Evolutionary conservation across 768 basidiomycete genomes (phyloP).

Genomic region (Lactarius quietus): DNA sequence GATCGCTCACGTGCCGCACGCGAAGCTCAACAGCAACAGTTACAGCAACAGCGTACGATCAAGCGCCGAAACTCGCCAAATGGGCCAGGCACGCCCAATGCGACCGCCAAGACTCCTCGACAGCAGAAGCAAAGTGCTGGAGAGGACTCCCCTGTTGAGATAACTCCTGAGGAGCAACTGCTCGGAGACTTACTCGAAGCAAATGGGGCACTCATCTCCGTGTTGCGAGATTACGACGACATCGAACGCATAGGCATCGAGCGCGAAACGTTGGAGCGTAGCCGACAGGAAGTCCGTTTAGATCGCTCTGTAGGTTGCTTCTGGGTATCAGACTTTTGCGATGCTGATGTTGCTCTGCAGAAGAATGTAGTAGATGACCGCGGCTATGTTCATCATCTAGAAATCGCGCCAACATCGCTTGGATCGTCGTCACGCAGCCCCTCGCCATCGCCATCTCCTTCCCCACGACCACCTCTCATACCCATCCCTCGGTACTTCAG

Average conservation of each 20-base stretch:
- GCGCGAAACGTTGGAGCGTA: slow-evolving; percentile 63
- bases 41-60: slow-evolving; percentile 18
- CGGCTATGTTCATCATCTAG: slow-evolving; percentile 31
- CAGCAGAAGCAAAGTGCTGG: slow-evolving; percentile 9
- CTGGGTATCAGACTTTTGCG: neutral
- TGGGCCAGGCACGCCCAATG: neutral
- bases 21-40: slow-evolving; percentile 10
- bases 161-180: slow-evolving; percentile 71
- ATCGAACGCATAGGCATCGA: slow-evolving; percentile 61
- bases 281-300: slow-evolving; percentile 62
- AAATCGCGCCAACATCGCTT: slow-evolving; percentile 29
- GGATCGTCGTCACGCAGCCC: slow-evolving; percentile 43
- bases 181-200: slow-evolving; percentile 70
- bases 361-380: slow-evolving; percentile 39
- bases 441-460: slow-evolving; percentile 44
- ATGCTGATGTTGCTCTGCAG: slow-evolving; percentile 27
- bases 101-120: slow-evolving; percentile 7
- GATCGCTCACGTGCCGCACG: slow-evolving; percentile 53
- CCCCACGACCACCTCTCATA: slow-evolving; percentile 36
- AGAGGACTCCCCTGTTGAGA: slow-evolving; percentile 36
- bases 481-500: slow-evolving; percentile 32
- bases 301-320: slow-evolving; percentile 54
- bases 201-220: slow-evolving; percentile 66
- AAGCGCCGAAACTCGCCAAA: slow-evolving; percentile 19
- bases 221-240: slow-evolving; percentile 73